Conservation (phyloP, 2,329 filamentous ascomycete species). For the Aspergillus alliaceus region DNA sequence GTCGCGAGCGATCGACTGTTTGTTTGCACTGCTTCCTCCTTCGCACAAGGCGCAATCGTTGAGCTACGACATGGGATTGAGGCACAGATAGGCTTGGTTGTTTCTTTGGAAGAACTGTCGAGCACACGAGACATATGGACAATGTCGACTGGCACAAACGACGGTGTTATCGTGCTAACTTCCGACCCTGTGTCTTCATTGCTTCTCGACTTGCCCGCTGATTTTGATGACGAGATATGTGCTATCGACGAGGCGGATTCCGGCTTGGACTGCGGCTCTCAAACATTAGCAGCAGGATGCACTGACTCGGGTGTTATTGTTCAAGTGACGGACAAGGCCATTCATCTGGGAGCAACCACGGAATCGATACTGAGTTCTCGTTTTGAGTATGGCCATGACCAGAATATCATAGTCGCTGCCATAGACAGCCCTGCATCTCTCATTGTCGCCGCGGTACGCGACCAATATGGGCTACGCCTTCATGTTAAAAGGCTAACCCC, state of each 20-base stretch:
- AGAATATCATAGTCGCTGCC: conserved; percentile 30
- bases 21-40: conserved; percentile 64
- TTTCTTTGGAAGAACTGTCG: conserved; percentile 41
- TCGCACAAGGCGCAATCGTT: conserved; percentile 59
- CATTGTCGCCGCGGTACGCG: conserved; percentile 29
- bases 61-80: conserved; percentile 71
- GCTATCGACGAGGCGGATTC: conserved; percentile 40
- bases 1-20: conserved; percentile 60
- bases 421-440: conserved; percentile 30
- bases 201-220: conserved; percentile 38
- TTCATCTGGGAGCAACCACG: conserved; percentile 30
- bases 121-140: conserved; percentile 47
- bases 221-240: conserved; percentile 39
- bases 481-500: conserved; percentile 25
- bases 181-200: conserved; percentile 44
- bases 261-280: conserved; percentile 41
- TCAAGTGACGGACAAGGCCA: conserved; percentile 43
- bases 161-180: conserved; percentile 40
- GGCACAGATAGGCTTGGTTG: conserved; percentile 59
- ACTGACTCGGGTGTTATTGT: conserved; percentile 37
- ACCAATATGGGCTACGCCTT: conserved; percentile 26
- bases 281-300: conserved; percentile 46
- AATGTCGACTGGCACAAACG: conserved; percentile 34
- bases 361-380: conserved; percentile 22
- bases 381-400: conserved; percentile 20